Base-by-base conservation (phyloP, 495 filamentous ascomycete genomes). In the Penicillium goetzii region DNA sequence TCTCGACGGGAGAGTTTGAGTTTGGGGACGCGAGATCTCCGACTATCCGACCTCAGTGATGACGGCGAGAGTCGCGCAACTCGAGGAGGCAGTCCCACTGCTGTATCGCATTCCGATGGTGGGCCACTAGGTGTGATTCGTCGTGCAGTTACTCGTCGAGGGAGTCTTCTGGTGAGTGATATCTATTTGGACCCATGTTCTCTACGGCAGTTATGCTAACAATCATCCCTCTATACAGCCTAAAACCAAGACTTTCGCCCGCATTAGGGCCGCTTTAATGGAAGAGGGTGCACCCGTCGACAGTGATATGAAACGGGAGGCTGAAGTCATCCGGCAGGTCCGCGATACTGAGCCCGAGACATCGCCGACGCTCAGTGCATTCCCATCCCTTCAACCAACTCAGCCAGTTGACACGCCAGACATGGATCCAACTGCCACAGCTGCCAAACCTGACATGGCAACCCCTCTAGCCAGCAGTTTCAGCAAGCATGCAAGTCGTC, bases 221-320 rank as follows among this genome's bases (percentile, higher is more conserved):
- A 50, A 23, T 55, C 30, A 36, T 50, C 26, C 30, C 10, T n/a
- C n/a, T 45, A 36, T 21, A 12, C 61, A 90, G 90, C 95, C 95
- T 17, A 99, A 99, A 79, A 92, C 93, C 0, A 97, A 97, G 78
- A 90, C 86, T 0, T 98, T 98, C 75, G 92, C 93, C 2, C 89
- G 95, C 3, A 96, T 99, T 67, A 86, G 90, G 53, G 96, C 95
- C 11, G 92, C 91, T 8, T 84, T 99, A 1, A 80, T 88, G 54
- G 95, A 98, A 75, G 95, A 99, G 77, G 85, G 84, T 40, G 85
- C 92, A 0, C 95, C 95, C 0, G 74, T 96, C 30, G 96, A 98
- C 64, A 88, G 88, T 45, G 95, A 99, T 74, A 85, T 93, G 63
- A 89, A 90, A 59, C 89, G 92, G 41, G 95, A 99, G 80, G 92